Evolutionary conservation across 768 basidiomycete genomes (phyloP), one percentile per base, ranked within the genome.

Genomic region (Suillus cothurnatus): DNA sequence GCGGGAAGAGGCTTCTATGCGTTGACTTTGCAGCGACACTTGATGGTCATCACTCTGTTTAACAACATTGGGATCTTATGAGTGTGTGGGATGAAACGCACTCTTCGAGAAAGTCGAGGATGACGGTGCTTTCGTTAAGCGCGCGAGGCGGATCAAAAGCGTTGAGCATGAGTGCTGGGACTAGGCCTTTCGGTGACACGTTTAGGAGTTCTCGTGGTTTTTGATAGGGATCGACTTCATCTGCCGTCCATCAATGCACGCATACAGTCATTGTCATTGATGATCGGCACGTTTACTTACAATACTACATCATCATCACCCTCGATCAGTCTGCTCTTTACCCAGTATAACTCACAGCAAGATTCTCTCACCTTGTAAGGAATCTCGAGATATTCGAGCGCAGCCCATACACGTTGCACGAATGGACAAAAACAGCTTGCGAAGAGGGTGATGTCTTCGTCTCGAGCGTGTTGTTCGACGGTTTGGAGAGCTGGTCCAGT

Each of bases 201-300:
- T 91, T 86, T n/a, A 95, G 81, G 23, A 95, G 84, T 38, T 92
- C 91, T 58, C 85, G 75, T 0, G 93, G 91, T 69, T 94, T 95
- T 77, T 87, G 87, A 80, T 94, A 93, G 23, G 91, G 90, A 75
- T 93, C 89, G 34, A 92, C 89, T 76, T 93, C 91, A 69, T 89
- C 91, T 92, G 65, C 5, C 28, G 28, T 21, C 19, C 52, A 31
- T 53, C 9, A 12, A 12, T 6, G 26, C 50, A 19, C 8, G 17
- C 28, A 19, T 52, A 28, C 15, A 28, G 17, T 52, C 4, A 28
- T 38, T 19, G 39, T 60, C 50, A 50, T 32, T 6, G 52, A 2
- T 41, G 4, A 26, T 28, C 26, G 49, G 3, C 23, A 12, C 21
- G 17, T 4, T 17, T 60, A 73, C 76, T 69, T 65, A 84, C 81